phyloP scores from a whole-genome alignment of 2,329 filamentous ascomycete species.

The Fusarium longipes region DNA sequence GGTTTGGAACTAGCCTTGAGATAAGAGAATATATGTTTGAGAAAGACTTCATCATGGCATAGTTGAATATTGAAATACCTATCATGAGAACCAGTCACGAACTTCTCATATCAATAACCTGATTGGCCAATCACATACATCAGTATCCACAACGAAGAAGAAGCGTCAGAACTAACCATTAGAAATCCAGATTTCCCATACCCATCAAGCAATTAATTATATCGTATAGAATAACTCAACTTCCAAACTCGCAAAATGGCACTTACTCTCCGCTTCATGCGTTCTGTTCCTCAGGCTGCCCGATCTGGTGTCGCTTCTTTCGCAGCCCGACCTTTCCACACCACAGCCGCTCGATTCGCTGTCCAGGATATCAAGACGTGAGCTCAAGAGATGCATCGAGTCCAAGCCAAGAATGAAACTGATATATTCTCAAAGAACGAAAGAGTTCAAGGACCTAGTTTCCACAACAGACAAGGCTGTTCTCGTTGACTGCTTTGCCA shows the following conservation, averaged over 20 bases:
- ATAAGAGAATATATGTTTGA: not conserved
- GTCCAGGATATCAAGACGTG: constrained; percentile 59
- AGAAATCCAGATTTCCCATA: constrained; percentile 31
- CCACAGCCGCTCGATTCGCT: constrained; percentile 55
- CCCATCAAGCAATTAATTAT: constrained; percentile 2
- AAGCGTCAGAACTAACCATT: constrained; percentile 30
- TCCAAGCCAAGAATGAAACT: not conserved
- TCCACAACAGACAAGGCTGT: constrained; percentile 67
- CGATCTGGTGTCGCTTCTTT: constrained; percentile 29
- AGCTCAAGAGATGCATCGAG: constrained; percentile 22
- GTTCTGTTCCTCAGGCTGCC: constrained; percentile 35
- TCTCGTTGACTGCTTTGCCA: constrained; percentile 72
- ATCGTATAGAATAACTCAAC: not conserved
- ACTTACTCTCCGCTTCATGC: constrained; percentile 30
- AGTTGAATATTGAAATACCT: not conserved
- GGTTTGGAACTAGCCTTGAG: too few species aligned
- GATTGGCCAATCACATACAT: constrained; percentile 26
- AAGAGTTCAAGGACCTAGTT: constrained; percentile 68
- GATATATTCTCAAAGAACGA: constrained; percentile 59
- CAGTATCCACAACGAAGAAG: constrained; percentile 21
- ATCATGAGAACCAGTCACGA: constrained; percentile 18
- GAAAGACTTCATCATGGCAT: not conserved
- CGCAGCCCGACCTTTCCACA: constrained; percentile 48
- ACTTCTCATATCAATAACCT: not conserved
- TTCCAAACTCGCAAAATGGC: constrained; percentile 29